Evolutionary conservation across 768 basidiomycete species (phyloP).

Genomic region (Naganishia friedmannii): DNA sequence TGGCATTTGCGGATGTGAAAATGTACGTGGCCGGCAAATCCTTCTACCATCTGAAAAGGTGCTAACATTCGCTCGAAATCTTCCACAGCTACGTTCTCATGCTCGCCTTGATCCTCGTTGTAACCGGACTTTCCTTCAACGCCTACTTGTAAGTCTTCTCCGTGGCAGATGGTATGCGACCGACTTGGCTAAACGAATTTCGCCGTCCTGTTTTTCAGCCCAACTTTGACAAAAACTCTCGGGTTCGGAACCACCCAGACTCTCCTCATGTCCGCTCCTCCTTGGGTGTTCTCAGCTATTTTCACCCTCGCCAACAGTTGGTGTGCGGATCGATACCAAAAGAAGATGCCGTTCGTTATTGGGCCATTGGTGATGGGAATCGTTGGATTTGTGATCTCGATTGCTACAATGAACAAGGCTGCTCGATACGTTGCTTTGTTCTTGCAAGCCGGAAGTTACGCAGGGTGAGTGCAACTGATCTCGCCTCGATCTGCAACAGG

Average conservation of each 20-base stretch:
- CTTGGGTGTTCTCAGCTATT: slow-evolving; percentile 49
- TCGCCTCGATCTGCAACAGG: slow-evolving; percentile 54
- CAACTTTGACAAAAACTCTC: slow-evolving; percentile 46
- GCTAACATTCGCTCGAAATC: slow-evolving; percentile 63
- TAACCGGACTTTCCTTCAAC: slow-evolving; percentile 32
- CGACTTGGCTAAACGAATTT: slow-evolving; percentile 6
- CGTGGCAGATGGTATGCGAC: neutral
- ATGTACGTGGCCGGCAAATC: slow-evolving; percentile 60
- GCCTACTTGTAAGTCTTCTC: slow-evolving; percentile 32
- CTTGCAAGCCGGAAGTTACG: slow-evolving; percentile 49
- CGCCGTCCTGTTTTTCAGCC: slow-evolving; percentile 30
- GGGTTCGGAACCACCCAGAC: slow-evolving; percentile 41
- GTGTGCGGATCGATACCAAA: slow-evolving; percentile 68
- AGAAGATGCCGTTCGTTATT: slow-evolving; percentile 69
- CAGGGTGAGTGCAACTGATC: slow-evolving; percentile 56
- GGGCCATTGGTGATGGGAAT: slow-evolving; percentile 59
- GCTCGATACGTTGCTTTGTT: slow-evolving; percentile 49
- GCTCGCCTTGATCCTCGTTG: slow-evolving; percentile 19
- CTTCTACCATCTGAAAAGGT: neutral
- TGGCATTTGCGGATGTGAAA: slow-evolving; percentile 73
- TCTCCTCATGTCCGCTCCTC: slow-evolving; percentile 48
- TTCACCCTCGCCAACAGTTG: slow-evolving; percentile 58
- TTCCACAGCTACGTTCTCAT: slow-evolving; percentile 47
- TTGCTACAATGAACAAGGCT: slow-evolving; percentile 51
- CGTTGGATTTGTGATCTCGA: slow-evolving; percentile 54